Evolutionary conservation across 768 basidiomycete species (phyloP).

Genomic region (Pisolithus microcarpus): DNA sequence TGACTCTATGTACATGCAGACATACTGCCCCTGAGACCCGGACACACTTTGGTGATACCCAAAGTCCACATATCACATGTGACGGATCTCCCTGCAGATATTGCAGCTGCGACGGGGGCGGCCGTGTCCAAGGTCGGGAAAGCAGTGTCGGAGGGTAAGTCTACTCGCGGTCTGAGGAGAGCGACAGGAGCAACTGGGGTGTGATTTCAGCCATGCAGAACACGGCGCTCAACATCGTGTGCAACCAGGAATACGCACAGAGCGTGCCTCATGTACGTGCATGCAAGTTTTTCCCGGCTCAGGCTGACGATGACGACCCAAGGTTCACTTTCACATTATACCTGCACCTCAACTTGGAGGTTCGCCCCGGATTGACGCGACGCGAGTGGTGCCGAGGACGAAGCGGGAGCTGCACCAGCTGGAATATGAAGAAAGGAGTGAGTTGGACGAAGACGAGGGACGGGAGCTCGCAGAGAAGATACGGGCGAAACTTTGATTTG

Average conservation of each 20-base stretch:
- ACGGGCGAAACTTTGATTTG: constrained; percentile 33
- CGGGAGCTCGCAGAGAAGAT: constrained; percentile 38
- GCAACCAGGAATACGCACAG: constrained; percentile 78
- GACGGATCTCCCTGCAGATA: constrained; percentile 56
- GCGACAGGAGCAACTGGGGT: not conserved
- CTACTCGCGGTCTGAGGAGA: not conserved
- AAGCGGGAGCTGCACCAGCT: constrained; percentile 49
- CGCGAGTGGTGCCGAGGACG: constrained; percentile 25
- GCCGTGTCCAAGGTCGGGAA: constrained; percentile 55
- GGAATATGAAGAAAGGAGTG: constrained; percentile 51
- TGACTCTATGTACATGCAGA: constrained; percentile 30
- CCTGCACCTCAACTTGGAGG: constrained; percentile 51
- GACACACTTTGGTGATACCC: constrained; percentile 67
- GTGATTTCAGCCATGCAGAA: constrained; percentile 34
- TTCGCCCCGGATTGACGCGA: not conserved
- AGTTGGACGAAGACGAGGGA: constrained; percentile 57
- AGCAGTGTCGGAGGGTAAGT: constrained; percentile 54
- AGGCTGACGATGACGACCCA: constrained; percentile 17
- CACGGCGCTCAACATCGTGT: constrained; percentile 67
- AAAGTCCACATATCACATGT: constrained; percentile 55
- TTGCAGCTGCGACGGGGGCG: constrained; percentile 51
- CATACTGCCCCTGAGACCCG: constrained; percentile 58
- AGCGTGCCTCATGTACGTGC: constrained; percentile 64
- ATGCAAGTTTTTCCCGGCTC: not conserved
- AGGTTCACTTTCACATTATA: constrained; percentile 73